These are phyloP conservation scores for Rhizophora mangle DNA, from an alignment of 345 rosid genomes.

Conservation along the genomic window DNA sequence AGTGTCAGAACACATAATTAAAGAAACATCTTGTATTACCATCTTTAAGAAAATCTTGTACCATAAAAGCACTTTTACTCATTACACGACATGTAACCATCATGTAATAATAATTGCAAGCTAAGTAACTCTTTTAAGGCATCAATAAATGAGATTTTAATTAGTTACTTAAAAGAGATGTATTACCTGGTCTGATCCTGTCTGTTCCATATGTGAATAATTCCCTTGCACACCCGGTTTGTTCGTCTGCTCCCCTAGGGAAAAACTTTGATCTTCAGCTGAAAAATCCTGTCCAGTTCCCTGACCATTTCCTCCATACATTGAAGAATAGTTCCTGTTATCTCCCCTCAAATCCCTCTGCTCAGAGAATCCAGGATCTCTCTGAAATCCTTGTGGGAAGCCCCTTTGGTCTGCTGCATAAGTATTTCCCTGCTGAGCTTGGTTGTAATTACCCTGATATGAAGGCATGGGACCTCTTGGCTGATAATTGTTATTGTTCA, in stretches of 20 bases:
- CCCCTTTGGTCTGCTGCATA: slow-evolving; percentile 41
- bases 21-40: no score
- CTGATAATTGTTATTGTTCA: slow-evolving; percentile 30
- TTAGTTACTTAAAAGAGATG: slow-evolving; percentile 5
- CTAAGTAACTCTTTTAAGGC: neutral
- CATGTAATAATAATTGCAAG: neutral
- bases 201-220: slow-evolving; percentile 38
- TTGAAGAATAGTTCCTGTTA: slow-evolving; percentile 33
- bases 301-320: slow-evolving; percentile 36
- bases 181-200: slow-evolving; percentile 42
- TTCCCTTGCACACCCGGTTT: slow-evolving; percentile 41
- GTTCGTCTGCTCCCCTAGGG: slow-evolving; percentile 44
- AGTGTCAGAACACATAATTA: no score
- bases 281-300: slow-evolving; percentile 29
- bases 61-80: neutral
- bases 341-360: slow-evolving; percentile 24
- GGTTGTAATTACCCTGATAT: slow-evolving; percentile 38
- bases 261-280: slow-evolving; percentile 25
- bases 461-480: slow-evolving; percentile 37
- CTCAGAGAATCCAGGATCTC: slow-evolving; percentile 18
- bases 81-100: neutral
- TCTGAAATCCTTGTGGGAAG: slow-evolving; percentile 33
- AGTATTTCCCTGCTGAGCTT: slow-evolving; percentile 39
- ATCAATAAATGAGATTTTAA: no score
- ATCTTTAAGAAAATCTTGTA: neutral